Evolutionary conservation across 2,329 filamentous ascomycete species (phyloP), one percentile per base, ranked within the genome.

Genomic region (Neobulgaria alba): DNA sequence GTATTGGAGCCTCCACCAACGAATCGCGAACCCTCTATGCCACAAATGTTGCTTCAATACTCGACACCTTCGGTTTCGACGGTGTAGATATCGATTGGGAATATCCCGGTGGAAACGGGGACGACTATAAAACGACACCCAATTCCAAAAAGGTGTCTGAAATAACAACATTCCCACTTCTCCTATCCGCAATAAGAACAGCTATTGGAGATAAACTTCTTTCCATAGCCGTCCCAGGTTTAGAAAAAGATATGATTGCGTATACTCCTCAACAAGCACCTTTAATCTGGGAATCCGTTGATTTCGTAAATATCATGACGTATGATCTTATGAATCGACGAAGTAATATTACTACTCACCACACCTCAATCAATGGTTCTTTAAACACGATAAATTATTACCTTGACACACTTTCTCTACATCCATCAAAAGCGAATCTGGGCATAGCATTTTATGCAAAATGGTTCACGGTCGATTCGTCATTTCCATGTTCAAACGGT

Each of bases 291-390:
- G 54, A 64, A 3, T 64, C 68, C 1, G 69, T 85, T 10, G 79
- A 86, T 54, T 79, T 79, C 50, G 66, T 85, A 56, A 86, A 85
- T 52, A 64, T 79, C 30, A 78, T 85, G 82, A 70, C 73, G 1
- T 85, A 85, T 56, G 81, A 85, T 53, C 61, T 83, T 42, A 77
- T 82, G 67, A 82, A 84, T 63, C 73, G 81, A 20, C 75, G 82
- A 16, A 75, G 85, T 60, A 76, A 61, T 31, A 57, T 65, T 9
- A 83, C 81, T 3, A 67, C 63, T 18, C 82, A 86, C 58, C 79
- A 84, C 57, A 78, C 71, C 33, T 74, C 75, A 15, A 65, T 85
- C 5, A 55, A 63, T 10, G 69, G 64, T 10, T 79, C 79, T 0
- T 60, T 70, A 5, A 63, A 68, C 2, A 64, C 73, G 2, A 58